Evolutionary conservation across 306 rosid genomes (phyloP), one percentile per base, ranked within the genome.

Genomic region (Cercis canadensis): DNA sequence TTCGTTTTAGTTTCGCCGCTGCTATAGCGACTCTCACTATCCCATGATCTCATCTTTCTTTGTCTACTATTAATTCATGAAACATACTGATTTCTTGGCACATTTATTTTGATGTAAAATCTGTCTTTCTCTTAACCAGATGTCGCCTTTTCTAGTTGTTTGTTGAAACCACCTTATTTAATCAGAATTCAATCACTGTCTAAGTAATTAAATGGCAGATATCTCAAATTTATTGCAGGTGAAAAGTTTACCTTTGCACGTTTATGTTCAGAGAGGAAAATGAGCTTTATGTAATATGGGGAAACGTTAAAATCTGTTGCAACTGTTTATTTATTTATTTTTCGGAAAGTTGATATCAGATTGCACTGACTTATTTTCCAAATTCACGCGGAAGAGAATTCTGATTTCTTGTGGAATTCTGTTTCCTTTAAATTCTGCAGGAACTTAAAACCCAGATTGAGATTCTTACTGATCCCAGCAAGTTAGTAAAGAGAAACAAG

Each of bases 401-500:
- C 46, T 69, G 52, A 44, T 53, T 67, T 57, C 39, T 21, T 19
- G 5, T 41, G 54, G n/a, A 36, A 34, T 34, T 76, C 46, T 54
- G 41, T 78, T 65, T 65, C 49, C 16, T 57, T 64, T 46, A 37
- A 66, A 19, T 43, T 69, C 19, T 51, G 37, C 51, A 57, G 63
- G 29, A 69, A 51, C 59, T 62, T 62, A 17, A 12, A 62, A 65
- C 15, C 63, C 45, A 59, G 55, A 16, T 21, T 47, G 12, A 75
- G 69, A 74, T 34, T 62, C 57, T 46, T 65, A 13, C 45, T 64
- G 72, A 19, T 60, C 63, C 34, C 11, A 45, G 49, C 45, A 59
- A 79, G 59, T 62, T 76, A 31, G 61, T 32, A 11, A 32, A 63
- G 65, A 43, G 46, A 46, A 63, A 57, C 57, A 74, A 71, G 72